Percentiles rank a stretch among this genome's conserved stretches.
Conservation (phyloP, 2,329 filamentous ascomycete genomes). For the Penicillium sp. region DNA sequence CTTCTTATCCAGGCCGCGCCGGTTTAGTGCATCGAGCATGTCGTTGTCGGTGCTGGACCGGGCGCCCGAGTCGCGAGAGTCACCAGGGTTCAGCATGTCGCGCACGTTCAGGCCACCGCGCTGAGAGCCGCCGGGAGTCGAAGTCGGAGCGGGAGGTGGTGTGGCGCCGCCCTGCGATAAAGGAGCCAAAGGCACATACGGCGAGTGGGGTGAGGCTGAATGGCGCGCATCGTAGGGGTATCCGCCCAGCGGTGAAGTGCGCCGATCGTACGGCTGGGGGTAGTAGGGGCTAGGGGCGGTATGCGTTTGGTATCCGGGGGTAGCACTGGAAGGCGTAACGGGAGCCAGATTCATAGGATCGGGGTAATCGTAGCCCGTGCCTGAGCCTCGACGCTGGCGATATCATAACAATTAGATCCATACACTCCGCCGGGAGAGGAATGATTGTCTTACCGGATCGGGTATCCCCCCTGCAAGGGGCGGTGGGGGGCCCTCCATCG, state of each 20-base stretch:
- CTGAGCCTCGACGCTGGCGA: slow-evolving; percentile 42
- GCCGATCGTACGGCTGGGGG: slow-evolving; percentile 39
- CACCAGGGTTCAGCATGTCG: slow-evolving; percentile 45
- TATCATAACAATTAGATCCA: slow-evolving; percentile 8
- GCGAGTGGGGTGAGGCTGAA: slow-evolving; percentile 44
- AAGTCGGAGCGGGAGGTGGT: slow-evolving; percentile 39
- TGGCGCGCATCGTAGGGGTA: slow-evolving; percentile 42
- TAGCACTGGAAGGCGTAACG: slow-evolving; percentile 43
- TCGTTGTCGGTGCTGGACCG: slow-evolving; percentile 48
- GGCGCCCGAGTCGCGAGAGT: slow-evolving; percentile 29
- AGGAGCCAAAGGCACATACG: slow-evolving; percentile 37
- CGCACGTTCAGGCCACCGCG: slow-evolving; percentile 46
- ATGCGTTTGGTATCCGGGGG: slow-evolving; percentile 42
- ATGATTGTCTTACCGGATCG: slow-evolving; percentile 46
- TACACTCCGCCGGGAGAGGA: slow-evolving; percentile 6
- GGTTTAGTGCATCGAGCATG: slow-evolving; percentile 48
- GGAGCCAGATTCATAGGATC: slow-evolving; percentile 46
- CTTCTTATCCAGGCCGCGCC: slow-evolving; percentile 34
- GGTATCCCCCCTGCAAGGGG: slow-evolving; percentile 38
- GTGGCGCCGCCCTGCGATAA: slow-evolving; percentile 23
- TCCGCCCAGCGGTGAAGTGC: slow-evolving; percentile 43
- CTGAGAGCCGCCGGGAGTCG: slow-evolving; percentile 30
- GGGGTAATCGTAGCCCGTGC: slow-evolving; percentile 45
- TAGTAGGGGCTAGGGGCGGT: slow-evolving; percentile 38
- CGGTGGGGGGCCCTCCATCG: slow-evolving; percentile 20